Conservation (phyloP, 2,329 filamentous ascomycete species). For the Monosporascus sp. region DNA sequence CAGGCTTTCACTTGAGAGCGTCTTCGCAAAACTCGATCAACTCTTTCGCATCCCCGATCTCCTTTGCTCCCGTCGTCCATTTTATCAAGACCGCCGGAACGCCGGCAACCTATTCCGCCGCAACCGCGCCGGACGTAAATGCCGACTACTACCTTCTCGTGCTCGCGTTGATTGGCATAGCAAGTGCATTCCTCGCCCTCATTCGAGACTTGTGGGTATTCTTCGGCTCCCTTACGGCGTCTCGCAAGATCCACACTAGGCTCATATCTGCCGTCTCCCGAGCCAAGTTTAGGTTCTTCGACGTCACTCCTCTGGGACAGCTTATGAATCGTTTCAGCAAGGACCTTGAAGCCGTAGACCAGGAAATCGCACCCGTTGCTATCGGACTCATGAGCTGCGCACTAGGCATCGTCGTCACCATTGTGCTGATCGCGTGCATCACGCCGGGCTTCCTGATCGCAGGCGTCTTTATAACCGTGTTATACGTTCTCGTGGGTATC, state of each 20-base stretch:
- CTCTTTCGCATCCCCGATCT: conserved; percentile 31
- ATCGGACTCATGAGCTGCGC: conserved; percentile 67
- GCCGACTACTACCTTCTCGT: conserved; percentile 77
- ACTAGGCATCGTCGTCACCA: conserved; percentile 71
- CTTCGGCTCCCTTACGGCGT: conserved; percentile 84
- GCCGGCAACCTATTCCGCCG: conserved; percentile 31
- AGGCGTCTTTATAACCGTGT: conserved; percentile 72
- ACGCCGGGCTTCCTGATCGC: conserved; percentile 89
- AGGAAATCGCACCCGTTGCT: conserved; percentile 89
- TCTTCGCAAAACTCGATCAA: conserved; percentile 31
- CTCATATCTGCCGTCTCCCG: conserved; percentile 76
- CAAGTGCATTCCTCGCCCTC: conserved; percentile 77
- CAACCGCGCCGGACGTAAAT: conserved; percentile 57
- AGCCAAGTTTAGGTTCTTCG: conserved; percentile 96
- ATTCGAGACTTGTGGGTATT: conserved; percentile 84
- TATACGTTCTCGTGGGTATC: conserved; percentile 78
- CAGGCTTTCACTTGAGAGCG: conserved; percentile 28
- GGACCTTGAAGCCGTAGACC: conserved; percentile 89
- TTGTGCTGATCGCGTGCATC: conserved; percentile 79
- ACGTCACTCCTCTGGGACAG: conserved; percentile 90
- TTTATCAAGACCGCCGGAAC: conserved; percentile 29
- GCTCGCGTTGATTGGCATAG: conserved; percentile 73
- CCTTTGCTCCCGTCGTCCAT: conserved; percentile 35
- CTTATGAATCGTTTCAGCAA: conserved; percentile 99
- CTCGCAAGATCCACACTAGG: conserved; percentile 72